Evolutionary conservation across 495 filamentous ascomycete species (phyloP), one percentile per base, ranked within the genome.

Genomic region (Hypomontagnella submonticulosa): DNA sequence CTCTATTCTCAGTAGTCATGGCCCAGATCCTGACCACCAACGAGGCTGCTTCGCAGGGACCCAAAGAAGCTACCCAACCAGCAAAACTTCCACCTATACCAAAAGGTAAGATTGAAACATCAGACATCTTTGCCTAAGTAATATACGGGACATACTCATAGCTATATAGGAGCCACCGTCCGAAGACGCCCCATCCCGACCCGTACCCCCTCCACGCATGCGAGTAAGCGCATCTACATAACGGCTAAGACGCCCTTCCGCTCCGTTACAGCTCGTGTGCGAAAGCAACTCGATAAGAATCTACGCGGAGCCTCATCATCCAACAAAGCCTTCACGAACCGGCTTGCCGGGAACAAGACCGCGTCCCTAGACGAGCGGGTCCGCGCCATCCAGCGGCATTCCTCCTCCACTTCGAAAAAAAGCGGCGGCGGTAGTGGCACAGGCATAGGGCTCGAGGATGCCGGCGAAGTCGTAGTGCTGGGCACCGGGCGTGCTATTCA

Each of bases 401-500:
- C 59, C 9, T 37, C 40, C 23, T 13, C 40, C 20, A 1, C 11
- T 9, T 40, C 53, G 1, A 50, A 40, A 15, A 27, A 64, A 9
- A 58, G 41, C 9, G 52, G 54, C 23, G 56, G 63, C 16, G 66
- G 61, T 4, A 64, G 51, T 34, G 69, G 67, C 32, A 48, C 36
- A 2, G 65, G 59, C 23, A 51, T 41, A 4, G 65, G 59, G 30
- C 61, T 73, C 47, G 63, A 63, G 67, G 58, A 74, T 66, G 33
- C 87, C 0, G 69, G 86, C 63, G 86, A 89, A 65, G 88, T 97
- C 4, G 76, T 88, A 37, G 64, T 97, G 9, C 90, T 93, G 56
- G 94, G 86, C 12, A 93, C 91, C 1, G 92, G 91, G 32, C 85
- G 84, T 66, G 93, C 92, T 32, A 93, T 97, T 50, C 81, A 87